Percentiles rank a stretch among this genome's conserved stretches.
Evolutionary conservation across 2,329 filamentous ascomycete species (phyloP).

Genomic region (Arthrobotrys sphaeroides): DNA sequence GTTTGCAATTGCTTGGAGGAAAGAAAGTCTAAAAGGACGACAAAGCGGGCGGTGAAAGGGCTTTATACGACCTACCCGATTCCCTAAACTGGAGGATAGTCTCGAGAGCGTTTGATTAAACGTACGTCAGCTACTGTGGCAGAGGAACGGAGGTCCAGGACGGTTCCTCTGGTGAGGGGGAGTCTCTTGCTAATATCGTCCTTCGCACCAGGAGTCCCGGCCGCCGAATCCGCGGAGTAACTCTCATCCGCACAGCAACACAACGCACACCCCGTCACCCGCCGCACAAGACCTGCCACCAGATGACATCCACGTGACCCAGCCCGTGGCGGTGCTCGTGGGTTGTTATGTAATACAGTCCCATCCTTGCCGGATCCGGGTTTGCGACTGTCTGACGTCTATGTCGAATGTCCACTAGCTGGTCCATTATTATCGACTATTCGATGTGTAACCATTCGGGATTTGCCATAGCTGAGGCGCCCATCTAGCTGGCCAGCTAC

Average conservation of each 20-base stretch:
- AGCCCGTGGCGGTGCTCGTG: neutral
- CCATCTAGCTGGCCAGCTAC: no score
- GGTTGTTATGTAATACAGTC: neutral
- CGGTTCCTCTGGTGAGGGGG: constrained; percentile 4
- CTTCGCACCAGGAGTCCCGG: constrained; percentile 32
- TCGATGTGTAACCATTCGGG: no score
- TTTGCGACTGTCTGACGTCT: neutral
- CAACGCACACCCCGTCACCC: neutral
- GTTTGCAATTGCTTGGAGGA: constrained; percentile 11
- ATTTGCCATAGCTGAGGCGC: no score
- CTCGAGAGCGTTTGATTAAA: constrained; percentile 14
- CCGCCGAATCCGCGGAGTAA: constrained; percentile 26
- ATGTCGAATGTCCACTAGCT: no score
- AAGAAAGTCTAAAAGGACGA: neutral
- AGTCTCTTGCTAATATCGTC: constrained; percentile 38
- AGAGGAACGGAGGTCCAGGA: constrained; percentile 21
- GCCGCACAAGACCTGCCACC: neutral
- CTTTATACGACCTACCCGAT: neutral
- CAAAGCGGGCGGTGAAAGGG: neutral
- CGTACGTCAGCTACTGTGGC: constrained; percentile 52
- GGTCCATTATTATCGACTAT: no score
- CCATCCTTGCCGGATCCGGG: neutral
- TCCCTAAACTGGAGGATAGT: no score
- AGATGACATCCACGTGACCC: constrained; percentile 5
- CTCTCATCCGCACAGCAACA: neutral